Base-by-base conservation (phyloP, 2,329 filamentous ascomycete species). In the Aspergillus tubingensis region DNA sequence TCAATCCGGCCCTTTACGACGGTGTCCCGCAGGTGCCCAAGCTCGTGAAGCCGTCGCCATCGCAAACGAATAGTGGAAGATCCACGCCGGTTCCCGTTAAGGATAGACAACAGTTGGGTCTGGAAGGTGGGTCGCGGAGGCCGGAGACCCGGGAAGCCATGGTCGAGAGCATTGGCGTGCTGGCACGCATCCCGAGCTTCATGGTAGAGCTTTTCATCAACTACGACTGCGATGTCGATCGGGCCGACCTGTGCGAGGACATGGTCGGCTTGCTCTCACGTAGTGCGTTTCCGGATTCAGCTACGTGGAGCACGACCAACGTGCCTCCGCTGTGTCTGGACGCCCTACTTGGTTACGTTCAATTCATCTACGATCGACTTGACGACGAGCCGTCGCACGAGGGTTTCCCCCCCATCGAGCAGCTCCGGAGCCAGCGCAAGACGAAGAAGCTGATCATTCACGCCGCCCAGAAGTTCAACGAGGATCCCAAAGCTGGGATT, bases 231-330 rank as follows among this genome's bases (percentile, higher is more conserved):
- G 93, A 98, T 71, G 88, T 92, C 55, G 91, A 99, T 72, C 86
- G 93, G 53, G 89, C 88, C 54, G 95, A 99, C 78, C 80, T 99
- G 5, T 99, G 95, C 71, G 91, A 96, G 79, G 96, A 99, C 72
- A 90, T 98, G 85, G 87, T 99, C 62, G 94, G 95, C 0, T 83
- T 99, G 36, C 81, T 99, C 15, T 94, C 95, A 19, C 86, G 95
- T 60, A 99, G 97, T 74, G 95, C 95, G 2, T 90, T 99, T 65
- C 96, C 95, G 0, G 95, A 99, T 74, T 96, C 95, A 8, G 95
- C 94, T 5, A 97, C 93, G 5, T 99, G 95, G 95, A 99, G 96
- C 75, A 99, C 95, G 10, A 97, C 94, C 5, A 99, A 96, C 72
- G 96, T 99, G 1, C 95, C 95, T 15, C 95, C 95, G 0, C 81